Evolutionary conservation across 2,329 filamentous ascomycete species (phyloP).

Genomic region (Teratosphaeria epicoccoides): DNA sequence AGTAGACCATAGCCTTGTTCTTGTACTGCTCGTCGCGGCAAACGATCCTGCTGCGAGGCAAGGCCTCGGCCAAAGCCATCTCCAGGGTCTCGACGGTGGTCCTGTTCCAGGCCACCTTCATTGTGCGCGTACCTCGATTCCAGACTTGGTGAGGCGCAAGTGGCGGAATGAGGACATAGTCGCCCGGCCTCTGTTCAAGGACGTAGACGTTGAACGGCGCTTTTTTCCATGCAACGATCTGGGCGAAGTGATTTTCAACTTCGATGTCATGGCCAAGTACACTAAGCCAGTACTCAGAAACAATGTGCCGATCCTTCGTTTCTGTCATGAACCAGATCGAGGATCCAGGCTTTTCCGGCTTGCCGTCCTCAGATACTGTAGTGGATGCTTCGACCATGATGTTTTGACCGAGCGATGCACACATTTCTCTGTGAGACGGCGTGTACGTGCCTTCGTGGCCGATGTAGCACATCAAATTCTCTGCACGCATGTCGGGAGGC

Average conservation of each 20-base stretch:
- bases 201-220: constrained; percentile 89
- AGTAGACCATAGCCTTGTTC: constrained; percentile 92
- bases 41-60: constrained; percentile 80
- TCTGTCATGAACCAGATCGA: constrained; percentile 99
- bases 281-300: constrained; percentile 88
- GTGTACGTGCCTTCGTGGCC: constrained; percentile 97
- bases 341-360: constrained; percentile 64
- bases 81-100: constrained; percentile 87
- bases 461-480: constrained; percentile 97
- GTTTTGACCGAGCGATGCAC: constrained; percentile 87
- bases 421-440: constrained; percentile 94
- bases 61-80: constrained; percentile 71
- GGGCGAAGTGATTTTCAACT: constrained; percentile 92
- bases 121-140: constrained; percentile 90
- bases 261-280: constrained; percentile 93
- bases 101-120: constrained; percentile 97
- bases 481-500: constrained; percentile 74
- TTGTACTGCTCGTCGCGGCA: constrained; percentile 98
- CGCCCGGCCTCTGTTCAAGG: constrained; percentile 79
- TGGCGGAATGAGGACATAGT: constrained; percentile 88
- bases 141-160: constrained; percentile 94
- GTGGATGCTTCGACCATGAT: constrained; percentile 91
- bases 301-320: constrained; percentile 77
- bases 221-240: constrained; percentile 89
- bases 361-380: constrained; percentile 53